Percentiles rank a stretch among this genome's conserved stretches.
phyloP scores from a whole-genome alignment of 1,139 yeast species.

The Geotrichum siamense region DNA sequence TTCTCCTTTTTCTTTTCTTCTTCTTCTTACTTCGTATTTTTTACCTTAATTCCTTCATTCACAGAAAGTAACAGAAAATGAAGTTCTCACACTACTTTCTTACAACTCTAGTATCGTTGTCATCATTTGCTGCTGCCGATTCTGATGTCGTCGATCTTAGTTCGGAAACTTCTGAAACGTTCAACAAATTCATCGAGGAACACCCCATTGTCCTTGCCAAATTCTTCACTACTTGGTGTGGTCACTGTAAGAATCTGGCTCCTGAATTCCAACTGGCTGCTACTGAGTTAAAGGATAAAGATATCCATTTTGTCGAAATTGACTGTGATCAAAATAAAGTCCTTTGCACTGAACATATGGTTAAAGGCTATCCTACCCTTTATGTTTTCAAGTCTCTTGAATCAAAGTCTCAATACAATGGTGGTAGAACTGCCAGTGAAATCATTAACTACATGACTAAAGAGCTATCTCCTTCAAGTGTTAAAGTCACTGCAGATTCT shows the following conservation, averaged over 20 bases:
- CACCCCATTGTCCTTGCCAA: conserved; percentile 86
- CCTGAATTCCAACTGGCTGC: conserved; percentile 91
- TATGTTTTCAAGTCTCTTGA: conserved; percentile 69
- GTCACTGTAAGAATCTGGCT: conserved; percentile 91
- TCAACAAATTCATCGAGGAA: conserved; percentile 55
- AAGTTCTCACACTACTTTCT: conserved; percentile 15
- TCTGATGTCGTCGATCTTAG: conserved; percentile 86
- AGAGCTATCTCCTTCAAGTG: conserved; percentile 80
- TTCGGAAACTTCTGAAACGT: conserved; percentile 42
- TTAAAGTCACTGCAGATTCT: conserved; percentile 43
- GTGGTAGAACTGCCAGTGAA: conserved; percentile 75
- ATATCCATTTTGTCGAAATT: conserved; percentile 77
- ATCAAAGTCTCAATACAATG: conserved; percentile 50
- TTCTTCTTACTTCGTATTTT: not conserved
- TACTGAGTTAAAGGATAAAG: conserved; percentile 53
- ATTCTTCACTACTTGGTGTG: conserved; percentile 99
- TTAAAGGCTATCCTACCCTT: conserved; percentile 89
- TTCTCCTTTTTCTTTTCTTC: not conserved
- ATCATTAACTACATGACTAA: conserved; percentile 75
- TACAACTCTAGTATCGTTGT: conserved; percentile 16
- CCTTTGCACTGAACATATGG: conserved; percentile 65
- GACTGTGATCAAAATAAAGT: conserved; percentile 87
- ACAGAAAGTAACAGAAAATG: conserved; percentile 5
- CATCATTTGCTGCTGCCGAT: conserved; percentile 42
- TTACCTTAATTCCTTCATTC: not conserved